Evolutionary conservation across 208 protist genomes (phyloP), one percentile per base, ranked within the genome.

Genomic region (Leishmania tropica): DNA sequence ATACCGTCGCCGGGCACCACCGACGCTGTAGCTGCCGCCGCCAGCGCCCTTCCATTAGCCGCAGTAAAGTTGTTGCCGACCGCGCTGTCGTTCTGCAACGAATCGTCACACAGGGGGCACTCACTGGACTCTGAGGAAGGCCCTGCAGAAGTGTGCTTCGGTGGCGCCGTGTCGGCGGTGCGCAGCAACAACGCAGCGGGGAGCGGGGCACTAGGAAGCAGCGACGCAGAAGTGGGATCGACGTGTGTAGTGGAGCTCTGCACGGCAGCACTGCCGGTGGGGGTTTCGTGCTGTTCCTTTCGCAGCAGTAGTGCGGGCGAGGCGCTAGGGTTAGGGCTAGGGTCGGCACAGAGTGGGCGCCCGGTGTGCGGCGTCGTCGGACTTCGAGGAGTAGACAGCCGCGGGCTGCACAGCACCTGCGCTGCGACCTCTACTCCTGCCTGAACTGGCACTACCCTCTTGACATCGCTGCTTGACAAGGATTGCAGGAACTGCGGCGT

Each of bases 51-150:
- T 8, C 83, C 78, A 37, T 77, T 83, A 48, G 53, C 51, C 3
- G 45, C 83, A 47, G 83, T 65, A 62, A 73, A 76, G 79, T 64
- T 86, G 78, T 37, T 72, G 31, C 79, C 79, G 47, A 60, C 62
- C 24, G 4, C 13, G 37, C 35, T 77, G 6, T 62, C 58, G 24
- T 35, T 67, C 72, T 65, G 77, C 54, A 68, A 76, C 2, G 83
- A 68, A 40, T 82, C 47, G 68, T 86, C 78, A 67, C 80, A 80
- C 28, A 76, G 21, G 8, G 79, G 54, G 58, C 47, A 77, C 78
- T 83, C 83, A 11, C 78, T 40, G 37, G 42, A 37, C 53, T 67
- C 24, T 37, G 13, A 15, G 13, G 73, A 13, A 28, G 51, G 53
- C 19, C n/a, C n/a, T 1, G 53, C 73, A 40, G 35, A 60, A 0